Base-by-base conservation (phyloP, 2,329 filamentous ascomycete species). In the Hyphodiscus sp. region DNA sequence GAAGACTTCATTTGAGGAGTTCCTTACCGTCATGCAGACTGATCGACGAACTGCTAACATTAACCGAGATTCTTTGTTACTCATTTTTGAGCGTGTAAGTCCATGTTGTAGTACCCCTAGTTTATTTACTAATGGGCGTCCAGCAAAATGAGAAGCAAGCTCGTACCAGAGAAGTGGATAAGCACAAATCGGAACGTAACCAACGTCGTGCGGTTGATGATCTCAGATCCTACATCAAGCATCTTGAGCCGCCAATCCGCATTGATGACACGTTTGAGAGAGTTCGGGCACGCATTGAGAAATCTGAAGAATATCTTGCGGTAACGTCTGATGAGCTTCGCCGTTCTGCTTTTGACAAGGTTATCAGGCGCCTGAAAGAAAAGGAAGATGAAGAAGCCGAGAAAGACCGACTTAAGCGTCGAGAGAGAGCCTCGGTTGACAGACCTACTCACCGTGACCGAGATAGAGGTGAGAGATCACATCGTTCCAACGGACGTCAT, bases 21-120 rank as follows among this genome's bases (percentile, higher is more conserved):
- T 97, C 74, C 76, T 86, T 68, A 77, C 81, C 67, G 76, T 94
- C 64, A 85, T 97, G 79, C 85, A 85, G 70, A 83, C 85, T 76
- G 91, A 97, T 78, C 82, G 84, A 66, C 89, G 90, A 68, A 95
- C 91, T 77, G 85, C 88, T 79, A 85, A 86, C 76, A 86, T 96
- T 79, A 85, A 91, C 68, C 80, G 81, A 65, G 88, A 95, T 60
- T 85, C 85, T 55, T 76, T 95, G 64, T 79, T 79, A 63, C 78
- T 94, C 61, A 88, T 97, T 57, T 96, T 94, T 71, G 85, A 94
- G 65, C 86, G 91, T 63, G 82, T 86, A 73, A 67, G 79, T 73
- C 8, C 16, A 46, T 6, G 15, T 50, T 16, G 46, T n/a, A 23
- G 10, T 43, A 26, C 15, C 9, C 30, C 18, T 7, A 45, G 19